phyloP scores from a whole-genome alignment of 169 alveolate species.

The Eimeria zaria region DNA sequence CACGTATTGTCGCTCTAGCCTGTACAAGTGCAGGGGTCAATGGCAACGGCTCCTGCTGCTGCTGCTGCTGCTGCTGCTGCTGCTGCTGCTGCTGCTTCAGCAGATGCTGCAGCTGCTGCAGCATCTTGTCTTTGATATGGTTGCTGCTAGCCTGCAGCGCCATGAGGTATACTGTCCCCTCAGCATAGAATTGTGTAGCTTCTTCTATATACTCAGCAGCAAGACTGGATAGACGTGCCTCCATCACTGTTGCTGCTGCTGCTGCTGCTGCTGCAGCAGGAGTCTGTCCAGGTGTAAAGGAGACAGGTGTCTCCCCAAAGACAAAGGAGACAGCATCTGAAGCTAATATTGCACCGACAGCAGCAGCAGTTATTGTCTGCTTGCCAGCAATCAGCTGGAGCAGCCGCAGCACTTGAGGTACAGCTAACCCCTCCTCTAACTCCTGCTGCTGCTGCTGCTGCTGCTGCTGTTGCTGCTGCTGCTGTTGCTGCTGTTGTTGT shows the following conservation, averaged over 20 bases:
- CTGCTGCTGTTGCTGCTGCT: constrained; percentile 53
- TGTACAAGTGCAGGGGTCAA: not conserved
- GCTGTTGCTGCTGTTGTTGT: not conserved
- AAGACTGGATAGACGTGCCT: not conserved
- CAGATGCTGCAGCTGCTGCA: not conserved
- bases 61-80: constrained; percentile 19
- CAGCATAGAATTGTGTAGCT: constrained; percentile 12
- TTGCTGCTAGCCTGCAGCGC: not conserved
- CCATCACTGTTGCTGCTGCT: constrained; percentile 35
- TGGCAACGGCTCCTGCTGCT: not conserved
- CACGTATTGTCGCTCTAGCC: constrained; percentile 1
- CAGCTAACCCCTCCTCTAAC: constrained; percentile 16
- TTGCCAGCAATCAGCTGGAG: constrained; percentile 29
- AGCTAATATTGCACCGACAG: not conserved
- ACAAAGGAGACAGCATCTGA: constrained; percentile 31
- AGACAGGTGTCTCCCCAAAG: not conserved
- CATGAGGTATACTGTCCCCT: not conserved
- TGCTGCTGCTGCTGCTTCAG: constrained; percentile 40
- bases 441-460: constrained; percentile 45
- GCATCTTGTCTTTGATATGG: not conserved
- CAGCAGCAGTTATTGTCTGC: constrained; percentile 18
- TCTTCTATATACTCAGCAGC: not conserved
- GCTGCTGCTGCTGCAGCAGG: constrained; percentile 35
- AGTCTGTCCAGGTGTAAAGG: too few species aligned
- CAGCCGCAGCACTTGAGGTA: constrained; percentile 58